These are phyloP conservation scores for Drosera spatulata DNA, from an alignment of 179 eudicot species.

Conservation along the genomic window DNA sequence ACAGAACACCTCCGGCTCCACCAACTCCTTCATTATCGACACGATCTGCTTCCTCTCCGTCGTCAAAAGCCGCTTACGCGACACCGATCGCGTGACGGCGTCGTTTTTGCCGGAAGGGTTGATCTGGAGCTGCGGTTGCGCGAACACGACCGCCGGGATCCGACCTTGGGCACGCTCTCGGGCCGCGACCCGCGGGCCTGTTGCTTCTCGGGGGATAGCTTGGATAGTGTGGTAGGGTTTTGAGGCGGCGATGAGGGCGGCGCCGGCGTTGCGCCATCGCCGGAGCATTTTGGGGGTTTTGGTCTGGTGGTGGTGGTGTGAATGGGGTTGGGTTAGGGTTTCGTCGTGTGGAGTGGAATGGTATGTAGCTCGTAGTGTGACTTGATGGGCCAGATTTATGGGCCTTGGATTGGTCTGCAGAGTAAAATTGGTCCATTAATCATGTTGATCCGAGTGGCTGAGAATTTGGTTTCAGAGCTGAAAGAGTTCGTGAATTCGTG, in stretches of 20 bases:
- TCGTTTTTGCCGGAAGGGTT: slow-evolving; percentile 12
- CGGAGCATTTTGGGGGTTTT: slow-evolving; percentile 24
- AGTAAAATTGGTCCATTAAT: too few relatives aligned
- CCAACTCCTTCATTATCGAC: slow-evolving; percentile 33
- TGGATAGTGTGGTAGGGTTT: slow-evolving; percentile 67
- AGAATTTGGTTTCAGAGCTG: too few relatives aligned
- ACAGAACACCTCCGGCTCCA: slow-evolving; percentile 49
- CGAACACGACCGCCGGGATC: slow-evolving; percentile 72
- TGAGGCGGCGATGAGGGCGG: slow-evolving; percentile 14
- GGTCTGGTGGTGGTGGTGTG: neutral
- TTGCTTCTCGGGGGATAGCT: slow-evolving; percentile 67
- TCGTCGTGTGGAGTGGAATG: too few relatives aligned
- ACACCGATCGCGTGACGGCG: slow-evolving; percentile 9
- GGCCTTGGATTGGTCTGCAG: too few relatives aligned
- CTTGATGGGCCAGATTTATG: too few relatives aligned
- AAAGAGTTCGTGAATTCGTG: too few relatives aligned
- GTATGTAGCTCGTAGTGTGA: too few relatives aligned
- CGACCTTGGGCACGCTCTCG: slow-evolving; percentile 77
- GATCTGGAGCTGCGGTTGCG: slow-evolving; percentile 12
- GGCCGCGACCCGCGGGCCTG: slow-evolving; percentile 50
- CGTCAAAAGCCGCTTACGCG: slow-evolving; percentile 49
- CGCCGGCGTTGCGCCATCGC: slow-evolving; percentile 49
- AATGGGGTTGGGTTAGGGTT: too few relatives aligned
- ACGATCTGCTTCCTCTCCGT: slow-evolving; percentile 77
- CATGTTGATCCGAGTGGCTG: too few relatives aligned